Percentiles rank a stretch among this genome's conserved stretches.
These are phyloP conservation scores for Persicaria maculosa DNA, from an alignment of 148 eudicot genomes.

Conservation along the genomic window DNA sequence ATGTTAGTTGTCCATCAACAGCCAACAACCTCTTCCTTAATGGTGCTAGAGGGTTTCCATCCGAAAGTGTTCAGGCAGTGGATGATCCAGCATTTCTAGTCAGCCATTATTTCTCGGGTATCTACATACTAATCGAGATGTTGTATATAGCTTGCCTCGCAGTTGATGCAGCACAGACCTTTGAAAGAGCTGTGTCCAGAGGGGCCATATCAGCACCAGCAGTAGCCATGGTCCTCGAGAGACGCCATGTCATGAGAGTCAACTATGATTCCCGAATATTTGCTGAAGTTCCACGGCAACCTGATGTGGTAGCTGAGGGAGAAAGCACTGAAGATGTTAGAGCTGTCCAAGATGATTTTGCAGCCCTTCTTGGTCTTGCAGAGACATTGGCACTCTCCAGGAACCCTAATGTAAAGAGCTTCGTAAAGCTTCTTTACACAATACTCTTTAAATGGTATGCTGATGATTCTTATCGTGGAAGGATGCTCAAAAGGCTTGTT, in stretches of 20 bases:
- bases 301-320: slow-evolving; percentile 50
- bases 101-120: slow-evolving; percentile 67
- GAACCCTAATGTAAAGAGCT: slow-evolving; percentile 57
- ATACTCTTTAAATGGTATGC: slow-evolving; percentile 87
- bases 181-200: slow-evolving; percentile 80
- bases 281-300: slow-evolving; percentile 62
- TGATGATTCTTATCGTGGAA: slow-evolving; percentile 70
- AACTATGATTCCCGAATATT: slow-evolving; percentile 42
- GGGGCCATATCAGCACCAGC: slow-evolving; percentile 73
- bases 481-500: slow-evolving; percentile 80
- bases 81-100: slow-evolving; percentile 46
- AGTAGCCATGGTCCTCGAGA: slow-evolving; percentile 86
- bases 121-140: slow-evolving; percentile 77
- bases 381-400: slow-evolving; percentile 77
- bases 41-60: slow-evolving; percentile 59
- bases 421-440: slow-evolving; percentile 75
- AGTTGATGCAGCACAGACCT: slow-evolving; percentile 81
- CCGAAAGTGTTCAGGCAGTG: slow-evolving; percentile 38
- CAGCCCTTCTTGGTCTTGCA: slow-evolving; percentile 73
- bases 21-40: slow-evolving; percentile 59
- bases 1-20: slow-evolving; percentile 32
- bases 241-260: slow-evolving; percentile 56
- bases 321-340: slow-evolving; percentile 54
- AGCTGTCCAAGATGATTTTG: slow-evolving; percentile 71
- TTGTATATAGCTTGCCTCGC: slow-evolving; percentile 83